Evolutionary conservation across 257 asterid genomes (phyloP), one percentile per base, ranked within the genome.

Genomic region (Haberlea rhodopensis): DNA sequence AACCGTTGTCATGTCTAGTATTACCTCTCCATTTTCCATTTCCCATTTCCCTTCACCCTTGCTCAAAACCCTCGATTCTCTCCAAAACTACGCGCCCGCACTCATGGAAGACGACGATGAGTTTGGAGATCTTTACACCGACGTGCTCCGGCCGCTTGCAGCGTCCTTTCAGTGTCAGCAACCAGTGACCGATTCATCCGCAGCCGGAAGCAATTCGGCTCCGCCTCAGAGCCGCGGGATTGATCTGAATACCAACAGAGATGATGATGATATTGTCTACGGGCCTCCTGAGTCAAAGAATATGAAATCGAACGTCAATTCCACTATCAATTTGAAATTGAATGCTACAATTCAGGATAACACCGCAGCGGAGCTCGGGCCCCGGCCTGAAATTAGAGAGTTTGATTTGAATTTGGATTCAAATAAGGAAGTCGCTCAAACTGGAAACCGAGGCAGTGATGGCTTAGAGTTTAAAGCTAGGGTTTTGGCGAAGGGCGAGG

Each of bases 81-180:
- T 34, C 34, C 48, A 19, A 34, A 62, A 28, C 66, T 53, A 40
- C 45, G 58, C 71, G 56, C 69, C 23, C 69, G 29, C 75, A 37
- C 71, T 34, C 55, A 91, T 91, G 98, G 98, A 91, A 70, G 97
- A 89, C 68, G 96, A 89, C 75, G 98, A 91, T 23, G 99, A 89
- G 82, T 92, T 92, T 81, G 99, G 99, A 68, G 99, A 92, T 85
- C 95, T 92, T 27, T 92, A 92, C 66, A 84, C 97, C 0, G 97
- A 92, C 62, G 97, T 92, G 24, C 85, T 91, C 51, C 88, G 78
- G 1, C 96, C 96, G 56, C 63, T 82, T 46, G 26, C 85, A 76
- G 37, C 87, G 52, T 62, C 87, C 81, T 49, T 71, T 70, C 80
- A 73, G 29, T 53, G 78, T 24, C 80, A 61, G 21, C 66, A n/a